phyloP scores from a whole-genome alignment of 768 basidiomycete genomes.

The Neoboletus magnificus region DNA sequence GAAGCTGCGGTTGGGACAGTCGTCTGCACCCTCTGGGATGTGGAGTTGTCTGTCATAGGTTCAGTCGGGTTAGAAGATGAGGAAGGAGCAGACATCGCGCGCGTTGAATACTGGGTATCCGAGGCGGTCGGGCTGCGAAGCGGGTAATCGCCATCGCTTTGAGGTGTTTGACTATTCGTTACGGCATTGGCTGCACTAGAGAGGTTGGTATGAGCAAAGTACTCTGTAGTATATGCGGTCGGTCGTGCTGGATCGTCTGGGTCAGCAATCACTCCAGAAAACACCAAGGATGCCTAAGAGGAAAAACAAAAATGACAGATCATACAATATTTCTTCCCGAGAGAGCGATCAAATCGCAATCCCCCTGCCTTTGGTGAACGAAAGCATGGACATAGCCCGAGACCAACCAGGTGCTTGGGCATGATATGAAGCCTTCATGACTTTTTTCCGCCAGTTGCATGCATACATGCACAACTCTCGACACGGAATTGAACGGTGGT shows the following conservation, averaged over 20 bases:
- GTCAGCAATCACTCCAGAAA: conserved; percentile 6
- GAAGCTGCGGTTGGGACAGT: not conserved
- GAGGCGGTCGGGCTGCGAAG: not conserved
- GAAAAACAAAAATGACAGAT: not conserved
- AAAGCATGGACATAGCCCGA: not conserved
- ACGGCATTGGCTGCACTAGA: not conserved
- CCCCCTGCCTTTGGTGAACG: not conserved
- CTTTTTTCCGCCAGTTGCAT: not conserved
- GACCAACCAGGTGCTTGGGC: not conserved
- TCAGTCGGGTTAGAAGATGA: not conserved
- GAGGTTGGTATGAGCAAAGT: not conserved
- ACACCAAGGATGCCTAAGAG: not conserved
- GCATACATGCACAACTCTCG: not conserved
- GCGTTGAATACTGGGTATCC: not conserved
- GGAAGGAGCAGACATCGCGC: not conserved
- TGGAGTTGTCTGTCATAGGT: not conserved
- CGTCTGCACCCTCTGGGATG: not conserved
- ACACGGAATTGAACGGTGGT: not conserved
- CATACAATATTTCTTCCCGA: not conserved
- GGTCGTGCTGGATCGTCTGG: not conserved
- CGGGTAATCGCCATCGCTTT: not conserved
- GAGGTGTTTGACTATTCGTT: not conserved
- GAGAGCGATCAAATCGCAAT: not conserved
- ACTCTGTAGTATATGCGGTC: conserved; percentile 1
- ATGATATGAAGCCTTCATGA: not conserved